phyloP scores from a whole-genome alignment of 345 rosid species.

The Pugionium dolabratum region DNA sequence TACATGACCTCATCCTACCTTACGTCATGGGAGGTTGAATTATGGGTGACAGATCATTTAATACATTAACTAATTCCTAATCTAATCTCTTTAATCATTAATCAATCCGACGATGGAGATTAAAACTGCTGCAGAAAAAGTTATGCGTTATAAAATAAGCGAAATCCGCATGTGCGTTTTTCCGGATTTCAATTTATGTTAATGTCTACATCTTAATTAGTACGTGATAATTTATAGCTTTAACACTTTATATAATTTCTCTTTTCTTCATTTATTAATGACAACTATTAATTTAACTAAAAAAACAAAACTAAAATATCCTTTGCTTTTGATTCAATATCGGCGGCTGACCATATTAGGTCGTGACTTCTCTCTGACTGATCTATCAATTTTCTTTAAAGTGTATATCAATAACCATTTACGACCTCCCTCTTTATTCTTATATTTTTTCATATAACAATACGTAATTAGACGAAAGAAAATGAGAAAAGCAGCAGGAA shows the following conservation, averaged over 20 bases:
- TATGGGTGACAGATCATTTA: conserved; percentile 31
- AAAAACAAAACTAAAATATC: neutral
- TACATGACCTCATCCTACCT: conserved; percentile 16
- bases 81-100: conserved; percentile 13
- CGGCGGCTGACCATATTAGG: conserved; percentile 29
- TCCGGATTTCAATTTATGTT: conserved; percentile 3
- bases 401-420: no score
- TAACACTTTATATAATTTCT: neutral
- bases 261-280: neutral
- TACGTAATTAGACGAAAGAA: no score
- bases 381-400: neutral
- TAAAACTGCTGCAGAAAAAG: neutral
- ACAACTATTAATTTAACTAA: neutral
- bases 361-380: conserved; percentile 13
- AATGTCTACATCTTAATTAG: conserved; percentile 17
- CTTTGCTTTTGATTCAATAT: conserved; percentile 25
- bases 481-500: no score
- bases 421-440: no score
- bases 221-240: neutral
- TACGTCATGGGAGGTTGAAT: conserved; percentile 21
- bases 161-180: conserved; percentile 1
- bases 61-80: conserved; percentile 14
- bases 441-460: no score
- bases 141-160: conserved; percentile 12
- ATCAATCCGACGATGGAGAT: conserved; percentile 28